These are phyloP conservation scores for Paecilomyces fulvus DNA, from an alignment of 2,329 filamentous ascomycete genomes.

Conservation along the genomic window DNA sequence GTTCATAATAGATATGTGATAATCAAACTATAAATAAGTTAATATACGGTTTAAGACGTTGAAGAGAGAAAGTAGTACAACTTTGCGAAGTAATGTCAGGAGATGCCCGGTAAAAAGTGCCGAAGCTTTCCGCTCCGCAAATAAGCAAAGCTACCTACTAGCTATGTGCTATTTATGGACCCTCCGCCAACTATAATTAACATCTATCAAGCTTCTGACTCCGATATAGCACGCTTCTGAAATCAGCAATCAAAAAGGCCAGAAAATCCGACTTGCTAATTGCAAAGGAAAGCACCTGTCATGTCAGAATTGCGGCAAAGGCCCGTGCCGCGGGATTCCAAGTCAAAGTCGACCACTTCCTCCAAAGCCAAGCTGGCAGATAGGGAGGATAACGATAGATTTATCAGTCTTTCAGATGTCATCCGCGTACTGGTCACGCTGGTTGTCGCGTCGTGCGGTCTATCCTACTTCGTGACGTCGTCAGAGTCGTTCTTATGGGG, in stretches of 20 bases:
- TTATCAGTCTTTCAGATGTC: slow-evolving; percentile 51
- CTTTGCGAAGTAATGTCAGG: not conserved
- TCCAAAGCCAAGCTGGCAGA: slow-evolving; percentile 5
- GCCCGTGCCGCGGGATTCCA: slow-evolving; percentile 12
- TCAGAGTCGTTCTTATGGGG: slow-evolving; percentile 65
- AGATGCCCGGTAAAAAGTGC: not conserved
- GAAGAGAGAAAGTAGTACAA: too few species aligned
- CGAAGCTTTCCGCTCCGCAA: not conserved
- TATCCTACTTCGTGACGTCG: slow-evolving; percentile 69
- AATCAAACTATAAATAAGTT: too few species aligned
- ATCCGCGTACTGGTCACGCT: slow-evolving; percentile 62
- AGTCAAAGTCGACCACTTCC: not conserved
- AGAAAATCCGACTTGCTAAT: not conserved
- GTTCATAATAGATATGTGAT: too few species aligned
- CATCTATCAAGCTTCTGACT: not conserved
- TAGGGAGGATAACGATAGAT: slow-evolving; percentile 13
- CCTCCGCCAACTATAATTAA: not conserved
- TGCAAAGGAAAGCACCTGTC: not conserved
- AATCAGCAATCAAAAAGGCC: not conserved
- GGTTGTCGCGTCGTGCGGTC: slow-evolving; percentile 54
- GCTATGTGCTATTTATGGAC: not conserved
- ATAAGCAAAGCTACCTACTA: not conserved
- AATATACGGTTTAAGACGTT: too few species aligned
- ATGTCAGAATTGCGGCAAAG: slow-evolving; percentile 26
- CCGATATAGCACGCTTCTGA: not conserved